Conservation (phyloP, 805 yeast genomes). For the Scheffersomyces amazonensis region DNA sequence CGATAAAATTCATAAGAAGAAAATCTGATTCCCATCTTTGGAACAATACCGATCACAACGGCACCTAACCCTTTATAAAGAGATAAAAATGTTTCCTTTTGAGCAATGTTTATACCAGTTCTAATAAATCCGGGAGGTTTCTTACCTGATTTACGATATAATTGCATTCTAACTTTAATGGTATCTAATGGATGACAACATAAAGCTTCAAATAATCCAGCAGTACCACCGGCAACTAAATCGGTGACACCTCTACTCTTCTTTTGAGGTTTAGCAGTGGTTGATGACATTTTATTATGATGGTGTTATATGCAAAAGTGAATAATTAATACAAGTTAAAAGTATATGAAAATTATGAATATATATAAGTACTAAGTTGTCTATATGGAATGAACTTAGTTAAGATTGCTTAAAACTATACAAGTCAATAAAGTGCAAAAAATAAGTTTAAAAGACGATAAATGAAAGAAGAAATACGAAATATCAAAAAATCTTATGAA, state of each 20-base stretch:
- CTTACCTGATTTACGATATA: conserved; percentile 66
- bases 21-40: conserved; percentile 97
- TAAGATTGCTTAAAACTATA: too few relatives aligned
- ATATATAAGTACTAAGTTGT: too few relatives aligned
- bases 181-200: conserved; percentile 98
- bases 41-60: conserved; percentile 94
- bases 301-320: too few relatives aligned
- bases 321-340: too few relatives aligned
- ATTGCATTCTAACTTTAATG: conserved; percentile 95
- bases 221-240: conserved; percentile 91
- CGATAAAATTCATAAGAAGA: conserved; percentile 91
- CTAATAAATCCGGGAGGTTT: conserved; percentile 83
- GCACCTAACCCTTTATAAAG: conserved; percentile 96
- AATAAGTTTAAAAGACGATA: too few relatives aligned
- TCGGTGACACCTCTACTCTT: conserved; percentile 52
- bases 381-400: too few relatives aligned
- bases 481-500: background rate
- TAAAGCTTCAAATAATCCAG: conserved; percentile 96
- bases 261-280: conserved; percentile 16
- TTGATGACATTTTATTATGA: conserved; percentile 1
- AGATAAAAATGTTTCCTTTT: conserved; percentile 79
- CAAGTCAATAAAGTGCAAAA: too few relatives aligned
- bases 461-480: too few relatives aligned
- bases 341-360: too few relatives aligned
- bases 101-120: conserved; percentile 77